Percentiles rank a stretch among this genome's conserved stretches.
phyloP scores from a whole-genome alignment of 805 yeast species.

The Scheffersomyces lignosus region DNA sequence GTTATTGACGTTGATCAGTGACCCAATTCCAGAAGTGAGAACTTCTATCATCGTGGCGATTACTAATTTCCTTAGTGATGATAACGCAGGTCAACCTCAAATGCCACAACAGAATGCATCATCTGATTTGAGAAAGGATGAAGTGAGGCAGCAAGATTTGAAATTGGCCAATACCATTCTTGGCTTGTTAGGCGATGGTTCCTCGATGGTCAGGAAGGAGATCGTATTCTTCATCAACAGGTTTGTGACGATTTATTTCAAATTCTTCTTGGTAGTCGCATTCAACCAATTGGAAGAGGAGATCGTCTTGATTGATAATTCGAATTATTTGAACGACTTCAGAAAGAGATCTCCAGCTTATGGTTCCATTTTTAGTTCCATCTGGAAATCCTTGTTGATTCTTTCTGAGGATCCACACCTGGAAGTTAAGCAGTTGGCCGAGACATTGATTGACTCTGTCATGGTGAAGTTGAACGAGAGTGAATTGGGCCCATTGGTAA shows the following conservation, averaged over 20 bases:
- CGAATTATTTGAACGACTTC: conserved; percentile 60
- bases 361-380: conserved; percentile 80
- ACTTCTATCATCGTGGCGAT: conserved; percentile 78
- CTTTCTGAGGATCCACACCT: conserved; percentile 85
- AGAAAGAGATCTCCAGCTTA: conserved; percentile 74
- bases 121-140: conserved; percentile 41
- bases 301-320: conserved; percentile 61
- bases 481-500: conserved; percentile 62
- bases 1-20: conserved; percentile 61
- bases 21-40: conserved; percentile 94
- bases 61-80: conserved; percentile 61
- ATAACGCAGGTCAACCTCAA: conserved; percentile 26
- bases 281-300: conserved; percentile 84
- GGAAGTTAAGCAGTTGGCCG: conserved; percentile 74
- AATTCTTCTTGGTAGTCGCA: conserved; percentile 83
- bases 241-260: conserved; percentile 65
- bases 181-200: conserved; percentile 77
- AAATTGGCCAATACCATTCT: conserved; percentile 68
- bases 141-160: conserved; percentile 65
- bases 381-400: conserved; percentile 83
- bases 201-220: conserved; percentile 85
- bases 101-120: conserved; percentile 11
- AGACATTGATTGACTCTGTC: conserved; percentile 72
- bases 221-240: conserved; percentile 74
- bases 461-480: conserved; percentile 63